phyloP scores from a whole-genome alignment of 305 asterid species.

The Fraxinus ornus region DNA sequence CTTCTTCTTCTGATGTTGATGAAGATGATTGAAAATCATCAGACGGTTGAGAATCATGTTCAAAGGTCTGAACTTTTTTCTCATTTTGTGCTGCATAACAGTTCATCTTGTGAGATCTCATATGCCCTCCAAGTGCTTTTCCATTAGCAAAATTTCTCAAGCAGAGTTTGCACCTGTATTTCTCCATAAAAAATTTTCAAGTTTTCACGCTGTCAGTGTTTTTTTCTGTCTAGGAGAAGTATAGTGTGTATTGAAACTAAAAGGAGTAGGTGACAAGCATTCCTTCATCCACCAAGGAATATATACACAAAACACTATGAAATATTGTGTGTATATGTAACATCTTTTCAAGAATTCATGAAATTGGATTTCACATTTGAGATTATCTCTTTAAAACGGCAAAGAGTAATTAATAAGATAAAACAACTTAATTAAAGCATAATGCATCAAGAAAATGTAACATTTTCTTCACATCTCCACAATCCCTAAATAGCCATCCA shows the following conservation, averaged over 20 bases:
- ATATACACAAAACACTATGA: slow-evolving; percentile 28
- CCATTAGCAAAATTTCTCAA: slow-evolving; percentile 59
- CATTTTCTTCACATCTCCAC: slow-evolving; percentile 38
- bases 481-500: slow-evolving; percentile 35
- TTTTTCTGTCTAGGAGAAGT: slow-evolving; percentile 16
- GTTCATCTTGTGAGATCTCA: slow-evolving; percentile 84
- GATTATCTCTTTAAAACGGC: slow-evolving; percentile 49
- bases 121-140: slow-evolving; percentile 85
- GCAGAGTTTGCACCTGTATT: slow-evolving; percentile 64
- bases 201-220: slow-evolving; percentile 22
- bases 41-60: slow-evolving; percentile 4
- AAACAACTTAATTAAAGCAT: slow-evolving; percentile 31
- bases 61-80: not conserved
- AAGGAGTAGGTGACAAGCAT: slow-evolving; percentile 96
- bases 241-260: slow-evolving; percentile 50
- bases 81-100: slow-evolving; percentile 26
- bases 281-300: slow-evolving; percentile 56
- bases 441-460: slow-evolving; percentile 61
- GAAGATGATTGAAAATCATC: slow-evolving; percentile 49
- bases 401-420: slow-evolving; percentile 46
- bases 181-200: slow-evolving; percentile 44
- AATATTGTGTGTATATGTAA: slow-evolving; percentile 5
- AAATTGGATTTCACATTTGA: slow-evolving; percentile 29
- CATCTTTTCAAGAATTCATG: slow-evolving; percentile 6
- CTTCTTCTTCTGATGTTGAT: slow-evolving; percentile 35